These are phyloP conservation scores for Camelina laxa DNA, from an alignment of 345 rosid species.

Conservation along the genomic window DNA sequence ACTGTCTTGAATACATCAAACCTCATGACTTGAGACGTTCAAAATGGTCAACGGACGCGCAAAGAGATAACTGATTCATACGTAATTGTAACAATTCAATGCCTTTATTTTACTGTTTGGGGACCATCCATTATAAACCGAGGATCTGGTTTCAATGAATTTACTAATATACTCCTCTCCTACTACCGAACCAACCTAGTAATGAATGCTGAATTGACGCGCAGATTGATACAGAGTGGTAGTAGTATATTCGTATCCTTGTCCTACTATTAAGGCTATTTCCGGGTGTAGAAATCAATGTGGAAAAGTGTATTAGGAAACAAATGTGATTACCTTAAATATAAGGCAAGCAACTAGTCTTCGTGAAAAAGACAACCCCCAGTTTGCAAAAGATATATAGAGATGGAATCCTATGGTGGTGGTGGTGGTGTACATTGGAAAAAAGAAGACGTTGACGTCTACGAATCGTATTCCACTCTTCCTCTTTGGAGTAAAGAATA, in stretches of 20 bases:
- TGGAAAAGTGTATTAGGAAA: background rate
- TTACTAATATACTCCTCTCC: background rate
- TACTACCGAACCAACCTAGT: background rate
- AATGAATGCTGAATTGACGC: slow-evolving; percentile 7
- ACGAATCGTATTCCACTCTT: background rate
- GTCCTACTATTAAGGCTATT: background rate
- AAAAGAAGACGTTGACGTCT: background rate
- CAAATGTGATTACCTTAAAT: background rate
- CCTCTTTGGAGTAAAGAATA: background rate
- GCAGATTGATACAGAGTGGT: background rate
- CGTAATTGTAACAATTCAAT: no score
- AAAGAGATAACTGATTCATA: no score
- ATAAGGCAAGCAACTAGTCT: background rate
- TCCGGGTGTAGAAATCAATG: background rate
- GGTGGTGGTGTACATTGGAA: background rate
- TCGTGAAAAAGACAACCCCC: background rate
- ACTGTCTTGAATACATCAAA: background rate
- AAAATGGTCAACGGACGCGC: no score
- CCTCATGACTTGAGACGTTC: background rate
- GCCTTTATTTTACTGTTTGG: no score
- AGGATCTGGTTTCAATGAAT: background rate
- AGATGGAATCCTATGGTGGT: slow-evolving; percentile 7
- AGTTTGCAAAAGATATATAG: background rate
- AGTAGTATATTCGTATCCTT: background rate
- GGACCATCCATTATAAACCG: no score